Base-by-base conservation (phyloP, 2,329 filamentous ascomycete species). In the Claviceps citrina region DNA sequence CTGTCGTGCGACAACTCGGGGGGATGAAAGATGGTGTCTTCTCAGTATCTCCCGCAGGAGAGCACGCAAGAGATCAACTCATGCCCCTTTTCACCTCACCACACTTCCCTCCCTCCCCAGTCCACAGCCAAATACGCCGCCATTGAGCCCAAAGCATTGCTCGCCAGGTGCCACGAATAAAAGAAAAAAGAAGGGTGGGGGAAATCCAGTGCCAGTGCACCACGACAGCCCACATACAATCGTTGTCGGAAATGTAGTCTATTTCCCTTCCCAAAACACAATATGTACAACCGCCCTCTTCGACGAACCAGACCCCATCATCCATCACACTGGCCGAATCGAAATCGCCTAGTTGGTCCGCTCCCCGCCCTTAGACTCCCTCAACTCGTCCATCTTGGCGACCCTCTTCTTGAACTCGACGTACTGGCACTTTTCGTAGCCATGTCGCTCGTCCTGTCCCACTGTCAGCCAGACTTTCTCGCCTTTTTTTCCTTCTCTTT, bases 341-440 rank as follows among this genome's bases (percentile, higher is more conserved):
- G 15, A 32, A 26, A 26, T 27, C 39, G 41, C 43, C 61, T 62
- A 94, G 66, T 94, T 95, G 71, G 83, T 93, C 63, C 89, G 76
- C 55, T 73, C 78, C 46, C 84, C 86, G 43, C 67, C 76, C 74
- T 93, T 93, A 44, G 83, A 78, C 50, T 77, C 87, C 58, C 86
- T 76, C 57, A 98, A 66, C 70, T 98, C 87, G 55, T 96, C 78
- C 91, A 98, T 98, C 78, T 94, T 96, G 57, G 82, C 84, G 49
- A 98, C 91, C 43, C 91, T 79, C 73, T 89, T 85, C 78, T 94
- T 94, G 73, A 98, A 98, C 62, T 96, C 91, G 49, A 83, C 83
- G 65, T 98, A 98, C 59, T 98, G 91, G 76, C 91, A 98, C 64
- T 96, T 96, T 62, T 98, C 91, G 71, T 98, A 98, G 57, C 79